These are phyloP conservation scores for Gryganskiella cystojenkinii DNA, from an alignment of 192 early-diverging fungal species.

Conservation along the genomic window DNA sequence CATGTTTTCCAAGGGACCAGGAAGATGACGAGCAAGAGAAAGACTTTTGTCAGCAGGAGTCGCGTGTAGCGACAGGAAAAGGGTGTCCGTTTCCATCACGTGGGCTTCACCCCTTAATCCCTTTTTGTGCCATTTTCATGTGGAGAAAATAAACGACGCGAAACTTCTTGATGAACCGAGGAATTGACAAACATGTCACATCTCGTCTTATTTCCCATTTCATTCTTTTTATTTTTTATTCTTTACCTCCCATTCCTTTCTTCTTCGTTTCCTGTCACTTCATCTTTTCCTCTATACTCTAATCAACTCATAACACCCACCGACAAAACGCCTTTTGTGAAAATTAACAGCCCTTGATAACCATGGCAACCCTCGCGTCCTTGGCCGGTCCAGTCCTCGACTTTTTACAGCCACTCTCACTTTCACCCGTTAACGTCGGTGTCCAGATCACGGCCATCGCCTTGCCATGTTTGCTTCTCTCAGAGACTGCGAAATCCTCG, in stretches of 20 bases:
- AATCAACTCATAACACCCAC: too few relatives aligned
- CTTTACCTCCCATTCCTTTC: neutral
- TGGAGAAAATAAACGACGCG: too few relatives aligned
- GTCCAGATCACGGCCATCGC: constrained; percentile 48
- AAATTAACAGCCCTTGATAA: neutral
- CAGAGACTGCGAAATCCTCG: constrained; percentile 17
- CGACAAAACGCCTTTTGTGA: too few relatives aligned
- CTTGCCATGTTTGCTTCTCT: constrained; percentile 32
- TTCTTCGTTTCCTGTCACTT: neutral
- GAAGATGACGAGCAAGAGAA: too few relatives aligned
- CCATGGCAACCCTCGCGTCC: neutral
- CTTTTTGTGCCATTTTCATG: too few relatives aligned
- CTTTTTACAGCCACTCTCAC: constrained; percentile 20
- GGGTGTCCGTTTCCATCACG: too few relatives aligned
- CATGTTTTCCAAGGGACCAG: too few relatives aligned
- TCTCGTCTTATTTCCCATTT: neutral
- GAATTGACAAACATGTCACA: too few relatives aligned
- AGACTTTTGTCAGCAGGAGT: too few relatives aligned
- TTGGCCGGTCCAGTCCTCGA: constrained; percentile 16
- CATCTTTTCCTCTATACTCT: neutral
- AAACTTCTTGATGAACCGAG: too few relatives aligned
- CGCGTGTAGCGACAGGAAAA: too few relatives aligned
- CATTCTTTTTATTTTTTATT: constrained; percentile 1
- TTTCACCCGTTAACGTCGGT: constrained; percentile 31
- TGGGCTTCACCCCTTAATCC: too few relatives aligned